Conservation (phyloP, 352 stramenopile species). For the Pythium oligandrum region DNA sequence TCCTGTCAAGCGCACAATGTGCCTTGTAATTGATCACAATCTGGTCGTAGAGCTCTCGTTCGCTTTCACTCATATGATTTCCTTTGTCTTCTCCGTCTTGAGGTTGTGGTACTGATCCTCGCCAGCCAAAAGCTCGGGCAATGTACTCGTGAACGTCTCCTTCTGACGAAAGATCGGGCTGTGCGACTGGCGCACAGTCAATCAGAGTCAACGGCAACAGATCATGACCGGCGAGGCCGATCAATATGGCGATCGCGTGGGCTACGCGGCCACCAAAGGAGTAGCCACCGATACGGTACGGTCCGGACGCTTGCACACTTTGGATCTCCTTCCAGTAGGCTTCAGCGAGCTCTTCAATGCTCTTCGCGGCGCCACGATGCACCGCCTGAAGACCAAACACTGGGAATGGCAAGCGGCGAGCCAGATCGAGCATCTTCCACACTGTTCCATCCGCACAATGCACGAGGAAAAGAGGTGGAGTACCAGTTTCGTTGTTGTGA, state of each 20-base stretch:
- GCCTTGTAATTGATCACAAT: constrained; percentile 29
- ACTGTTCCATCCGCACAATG: constrained; percentile 51
- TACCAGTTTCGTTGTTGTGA: neutral
- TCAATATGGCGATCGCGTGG: constrained; percentile 22
- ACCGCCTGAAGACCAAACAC: constrained; percentile 35
- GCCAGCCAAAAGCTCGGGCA: constrained; percentile 9
- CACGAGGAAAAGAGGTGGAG: constrained; percentile 35
- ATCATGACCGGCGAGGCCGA: constrained; percentile 15
- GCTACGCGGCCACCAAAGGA: constrained; percentile 64
- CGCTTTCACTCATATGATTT: constrained; percentile 5
- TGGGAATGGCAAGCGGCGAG: constrained; percentile 25
- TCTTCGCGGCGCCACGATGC: constrained; percentile 3
- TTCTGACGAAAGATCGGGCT: neutral
- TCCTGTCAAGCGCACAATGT: constrained; percentile 32
- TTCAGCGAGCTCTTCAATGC: constrained; percentile 31
- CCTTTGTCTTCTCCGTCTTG: constrained; percentile 12
- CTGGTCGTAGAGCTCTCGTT: constrained; percentile 23
- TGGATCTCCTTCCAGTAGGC: constrained; percentile 34
- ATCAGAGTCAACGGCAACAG: constrained; percentile 35
- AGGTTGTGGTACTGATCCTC: constrained; percentile 5
- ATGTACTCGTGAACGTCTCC: constrained; percentile 20
- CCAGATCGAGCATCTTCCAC: constrained; percentile 55
- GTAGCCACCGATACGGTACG: constrained; percentile 46
- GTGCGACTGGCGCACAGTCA: constrained; percentile 29
- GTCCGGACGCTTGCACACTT: constrained; percentile 23